These are phyloP conservation scores for Gossypium schwendimanii DNA, from an alignment of 441 rosid genomes.

Conservation along the genomic window DNA sequence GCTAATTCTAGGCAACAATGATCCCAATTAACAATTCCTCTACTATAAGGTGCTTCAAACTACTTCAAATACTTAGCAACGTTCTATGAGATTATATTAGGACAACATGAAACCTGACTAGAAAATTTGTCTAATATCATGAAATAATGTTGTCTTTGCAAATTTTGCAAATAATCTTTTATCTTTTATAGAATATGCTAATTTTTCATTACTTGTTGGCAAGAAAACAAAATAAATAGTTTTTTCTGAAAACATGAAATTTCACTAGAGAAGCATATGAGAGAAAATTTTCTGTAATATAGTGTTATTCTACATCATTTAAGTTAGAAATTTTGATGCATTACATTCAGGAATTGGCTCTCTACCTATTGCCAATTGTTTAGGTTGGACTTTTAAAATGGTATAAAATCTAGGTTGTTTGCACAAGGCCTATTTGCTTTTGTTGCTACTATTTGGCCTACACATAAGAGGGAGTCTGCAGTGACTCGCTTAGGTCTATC, in stretches of 20 bases:
- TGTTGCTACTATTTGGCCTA: neutral
- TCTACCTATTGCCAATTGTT: neutral
- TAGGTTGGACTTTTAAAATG: neutral
- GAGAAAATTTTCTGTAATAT: neutral
- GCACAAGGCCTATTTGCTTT: neutral
- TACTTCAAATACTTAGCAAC: neutral
- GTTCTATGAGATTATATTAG: neutral
- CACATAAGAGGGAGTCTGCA: neutral
- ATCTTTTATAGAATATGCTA: neutral
- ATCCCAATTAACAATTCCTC: neutral
- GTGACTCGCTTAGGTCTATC: neutral
- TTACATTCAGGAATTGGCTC: neutral
- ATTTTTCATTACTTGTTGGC: neutral
- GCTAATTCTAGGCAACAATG: neutral
- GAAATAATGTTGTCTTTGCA: neutral
- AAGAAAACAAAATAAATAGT: neutral
- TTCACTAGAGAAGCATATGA: neutral
- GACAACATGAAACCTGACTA: neutral
- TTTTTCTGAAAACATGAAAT: neutral
- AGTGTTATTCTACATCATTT: too few relatives aligned
- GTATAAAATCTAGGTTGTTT: neutral
- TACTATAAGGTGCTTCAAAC: neutral
- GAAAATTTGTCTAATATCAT: neutral
- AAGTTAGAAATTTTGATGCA: neutral
- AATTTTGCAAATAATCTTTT: too few relatives aligned